phyloP scores from a whole-genome alignment of 2,329 filamentous ascomycete genomes.

The Phyllosticta paracitricarpa region DNA sequence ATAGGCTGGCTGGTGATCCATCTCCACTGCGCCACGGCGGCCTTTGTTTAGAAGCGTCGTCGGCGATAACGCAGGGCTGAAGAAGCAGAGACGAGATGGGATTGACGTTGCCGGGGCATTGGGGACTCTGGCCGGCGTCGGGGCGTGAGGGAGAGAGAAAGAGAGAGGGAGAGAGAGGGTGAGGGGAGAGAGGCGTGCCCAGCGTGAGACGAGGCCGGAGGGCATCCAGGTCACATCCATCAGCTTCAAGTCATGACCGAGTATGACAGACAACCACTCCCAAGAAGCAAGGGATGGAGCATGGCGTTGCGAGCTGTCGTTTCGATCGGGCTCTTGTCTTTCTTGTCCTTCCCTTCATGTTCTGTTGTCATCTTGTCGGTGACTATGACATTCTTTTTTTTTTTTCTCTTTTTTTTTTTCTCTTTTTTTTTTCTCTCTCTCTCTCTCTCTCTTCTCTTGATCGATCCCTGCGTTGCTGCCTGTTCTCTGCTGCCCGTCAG shows the following conservation, averaged over 20 bases:
- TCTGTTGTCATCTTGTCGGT: not conserved
- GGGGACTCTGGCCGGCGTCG: not conserved
- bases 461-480: not conserved
- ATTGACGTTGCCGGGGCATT: not conserved
- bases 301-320: not conserved
- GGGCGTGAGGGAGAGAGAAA: no score
- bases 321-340: not conserved
- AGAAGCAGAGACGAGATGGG: not conserved
- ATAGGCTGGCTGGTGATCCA: conserved; percentile 9
- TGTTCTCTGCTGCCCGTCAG: not conserved
- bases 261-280: not conserved
- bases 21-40: conserved; percentile 9
- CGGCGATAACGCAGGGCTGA: not conserved
- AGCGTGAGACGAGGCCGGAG: not conserved
- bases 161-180: not conserved
- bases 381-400: not conserved
- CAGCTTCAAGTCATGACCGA: not conserved
- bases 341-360: not conserved
- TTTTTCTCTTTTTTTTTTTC: not conserved
- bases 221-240: not conserved
- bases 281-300: not conserved
- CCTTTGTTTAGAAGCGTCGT: conserved; percentile 5
- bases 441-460: no score
- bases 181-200: not conserved
- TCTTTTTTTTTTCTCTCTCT: no score